Percentiles rank a stretch among this genome's conserved stretches.
phyloP scores from a whole-genome alignment of 371 early-diverging fungal genomes.

The Mortierella sp. region DNA sequence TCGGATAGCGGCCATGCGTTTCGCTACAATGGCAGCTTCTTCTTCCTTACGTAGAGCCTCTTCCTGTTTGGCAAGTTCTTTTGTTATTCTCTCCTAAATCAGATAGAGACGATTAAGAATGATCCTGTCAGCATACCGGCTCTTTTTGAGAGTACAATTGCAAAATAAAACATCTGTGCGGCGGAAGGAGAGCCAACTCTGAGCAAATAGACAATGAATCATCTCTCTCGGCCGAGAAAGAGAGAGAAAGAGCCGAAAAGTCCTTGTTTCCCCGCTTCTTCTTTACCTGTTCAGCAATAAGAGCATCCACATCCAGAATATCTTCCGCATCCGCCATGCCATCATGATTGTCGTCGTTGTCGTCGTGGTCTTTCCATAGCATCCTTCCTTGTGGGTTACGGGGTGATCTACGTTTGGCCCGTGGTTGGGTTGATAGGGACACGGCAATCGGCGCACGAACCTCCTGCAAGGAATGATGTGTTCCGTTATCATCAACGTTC shows the following conservation, averaged over 20 bases:
- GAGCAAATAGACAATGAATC: too few relatives aligned
- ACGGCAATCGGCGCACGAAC: constrained; percentile 4
- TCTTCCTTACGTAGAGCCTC: constrained; percentile 40
- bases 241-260: neutral
- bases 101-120: neutral
- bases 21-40: constrained; percentile 27
- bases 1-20: constrained; percentile 36
- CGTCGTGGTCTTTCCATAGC: constrained; percentile 20
- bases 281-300: constrained; percentile 50
- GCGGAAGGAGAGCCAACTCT: too few relatives aligned
- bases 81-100: constrained; percentile 40
- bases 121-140: neutral
- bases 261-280: neutral
- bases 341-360: too few relatives aligned
- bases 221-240: neutral
- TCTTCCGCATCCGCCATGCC: constrained; percentile 48
- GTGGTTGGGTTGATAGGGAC: too few relatives aligned
- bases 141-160: neutral
- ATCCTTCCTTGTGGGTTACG: constrained; percentile 30
- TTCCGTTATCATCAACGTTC: neutral
- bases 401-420: too few relatives aligned
- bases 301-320: constrained; percentile 37
- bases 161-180: neutral
- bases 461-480: neutral
- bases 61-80: constrained; percentile 41